Percentiles rank a stretch among this genome's conserved stretches.
phyloP scores from a whole-genome alignment of 2,329 filamentous ascomycete species.

The Aspergillus hiratsukae region DNA sequence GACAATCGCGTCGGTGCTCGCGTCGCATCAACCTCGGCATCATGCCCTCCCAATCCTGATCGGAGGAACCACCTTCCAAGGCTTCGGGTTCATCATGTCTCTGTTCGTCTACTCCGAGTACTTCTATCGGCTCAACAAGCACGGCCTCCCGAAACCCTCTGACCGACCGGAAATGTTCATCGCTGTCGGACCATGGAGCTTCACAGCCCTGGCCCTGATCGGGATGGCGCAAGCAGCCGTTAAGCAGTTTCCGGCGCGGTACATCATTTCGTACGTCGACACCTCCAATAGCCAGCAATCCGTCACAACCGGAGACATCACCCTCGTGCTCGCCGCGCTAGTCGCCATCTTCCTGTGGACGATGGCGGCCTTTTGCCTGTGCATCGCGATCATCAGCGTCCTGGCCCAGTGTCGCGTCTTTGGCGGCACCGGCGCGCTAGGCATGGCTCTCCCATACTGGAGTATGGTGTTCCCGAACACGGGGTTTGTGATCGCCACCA shows the following conservation, averaged over 20 bases:
- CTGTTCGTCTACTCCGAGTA: slow-evolving; percentile 44
- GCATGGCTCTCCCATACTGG: slow-evolving; percentile 16
- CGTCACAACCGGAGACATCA: slow-evolving; percentile 34
- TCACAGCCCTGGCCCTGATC: slow-evolving; percentile 45
- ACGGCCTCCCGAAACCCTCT: slow-evolving; percentile 38
- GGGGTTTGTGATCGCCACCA: slow-evolving; percentile 42
- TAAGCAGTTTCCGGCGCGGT: slow-evolving; percentile 20
- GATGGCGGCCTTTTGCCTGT: slow-evolving; percentile 50
- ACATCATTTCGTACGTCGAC: slow-evolving; percentile 20
- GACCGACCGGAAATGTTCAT: slow-evolving; percentile 51
- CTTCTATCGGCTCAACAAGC: slow-evolving; percentile 39
- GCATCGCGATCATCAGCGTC: slow-evolving; percentile 37
- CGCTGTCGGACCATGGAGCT: slow-evolving; percentile 45
- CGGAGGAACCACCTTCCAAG: slow-evolving; percentile 42
- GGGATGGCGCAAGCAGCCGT: slow-evolving; percentile 42
- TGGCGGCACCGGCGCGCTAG: not conserved
- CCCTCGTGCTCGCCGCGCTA: slow-evolving; percentile 38
- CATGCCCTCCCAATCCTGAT: slow-evolving; percentile 40
- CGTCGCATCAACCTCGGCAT: slow-evolving; percentile 24
- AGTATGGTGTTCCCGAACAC: slow-evolving; percentile 39
- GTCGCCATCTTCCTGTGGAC: slow-evolving; percentile 46
- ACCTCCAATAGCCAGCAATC: slow-evolving; percentile 10
- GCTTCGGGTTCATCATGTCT: slow-evolving; percentile 43
- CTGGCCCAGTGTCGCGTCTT: slow-evolving; percentile 11
- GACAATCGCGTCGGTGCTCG: slow-evolving; percentile 32